A percentile compares a stretch with the other conserved stretches of the same genome.
These are phyloP conservation scores for Eimeria falciformis DNA, from an alignment of 169 alveolate genomes.

Conservation along the genomic window DNA sequence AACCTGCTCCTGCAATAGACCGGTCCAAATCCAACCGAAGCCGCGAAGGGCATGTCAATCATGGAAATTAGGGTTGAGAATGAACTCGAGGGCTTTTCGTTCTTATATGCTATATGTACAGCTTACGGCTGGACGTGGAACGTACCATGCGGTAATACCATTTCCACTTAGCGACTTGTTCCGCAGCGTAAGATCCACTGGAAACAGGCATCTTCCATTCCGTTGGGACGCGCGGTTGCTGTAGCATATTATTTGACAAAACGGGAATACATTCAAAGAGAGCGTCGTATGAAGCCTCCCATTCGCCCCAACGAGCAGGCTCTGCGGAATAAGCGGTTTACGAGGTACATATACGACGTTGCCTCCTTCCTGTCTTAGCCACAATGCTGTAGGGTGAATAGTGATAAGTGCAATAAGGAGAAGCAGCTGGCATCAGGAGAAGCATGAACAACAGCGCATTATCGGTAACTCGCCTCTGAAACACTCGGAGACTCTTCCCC, in stretches of 20 bases:
- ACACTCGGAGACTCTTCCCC: not conserved
- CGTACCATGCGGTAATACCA: conserved; percentile 84
- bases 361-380: no score
- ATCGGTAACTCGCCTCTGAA: conserved; percentile 45
- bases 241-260: not conserved
- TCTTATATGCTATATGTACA: no score
- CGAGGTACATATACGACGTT: no score
- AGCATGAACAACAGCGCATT: no score
- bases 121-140: not conserved
- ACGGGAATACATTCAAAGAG: no score
- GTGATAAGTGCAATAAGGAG: no score
- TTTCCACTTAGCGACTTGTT: conserved; percentile 84
- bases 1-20: conserved; percentile 73
- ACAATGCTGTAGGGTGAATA: no score
- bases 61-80: not conserved
- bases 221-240: conserved; percentile 70
- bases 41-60: not conserved
- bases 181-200: conserved; percentile 76
- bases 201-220: conserved; percentile 73
- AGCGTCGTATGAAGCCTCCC: no score
- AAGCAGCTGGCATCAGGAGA: no score
- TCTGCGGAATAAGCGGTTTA: no score
- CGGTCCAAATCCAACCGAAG: no score
- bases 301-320: no score
- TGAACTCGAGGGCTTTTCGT: not conserved